Evolutionary conservation across 1,139 yeast species (phyloP).

Genomic region (Scheffersomyces illinoinensis): DNA sequence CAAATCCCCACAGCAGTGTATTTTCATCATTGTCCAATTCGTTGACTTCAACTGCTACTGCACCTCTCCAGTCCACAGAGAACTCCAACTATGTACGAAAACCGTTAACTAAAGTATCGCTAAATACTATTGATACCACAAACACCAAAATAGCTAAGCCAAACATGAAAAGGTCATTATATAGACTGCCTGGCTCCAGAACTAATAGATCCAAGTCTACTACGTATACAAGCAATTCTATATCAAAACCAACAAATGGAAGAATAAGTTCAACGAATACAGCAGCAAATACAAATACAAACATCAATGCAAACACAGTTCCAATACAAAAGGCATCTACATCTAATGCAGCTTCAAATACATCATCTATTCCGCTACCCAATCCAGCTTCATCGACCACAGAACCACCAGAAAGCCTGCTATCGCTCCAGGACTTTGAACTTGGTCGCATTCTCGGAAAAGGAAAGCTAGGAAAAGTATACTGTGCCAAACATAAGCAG

Average conservation of each 20-base stretch:
- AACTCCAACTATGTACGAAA: conserved; percentile 6
- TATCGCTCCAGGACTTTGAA: conserved; percentile 66
- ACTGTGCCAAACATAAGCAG: conserved; percentile 75
- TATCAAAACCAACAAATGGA: background rate
- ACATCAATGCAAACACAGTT: background rate
- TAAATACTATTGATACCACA: conserved; percentile 17
- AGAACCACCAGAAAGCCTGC: conserved; percentile 2
- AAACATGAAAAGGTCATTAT: background rate
- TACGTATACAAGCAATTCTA: background rate
- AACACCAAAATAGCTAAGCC: conserved; percentile 4
- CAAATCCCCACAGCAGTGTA: background rate
- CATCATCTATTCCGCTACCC: conserved; percentile 1
- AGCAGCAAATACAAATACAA: background rate
- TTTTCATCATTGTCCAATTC: background rate
- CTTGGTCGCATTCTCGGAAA: conserved; percentile 87
- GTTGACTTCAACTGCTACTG: background rate
- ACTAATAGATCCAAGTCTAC: background rate
- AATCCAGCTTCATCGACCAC: background rate
- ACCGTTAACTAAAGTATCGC: conserved; percentile 18
- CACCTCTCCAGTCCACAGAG: background rate
- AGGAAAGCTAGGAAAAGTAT: conserved; percentile 92
- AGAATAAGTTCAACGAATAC: background rate
- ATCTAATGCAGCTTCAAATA: conserved; percentile 1
- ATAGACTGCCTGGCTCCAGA: background rate
- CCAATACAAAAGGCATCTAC: background rate